Evolutionary conservation across 257 asterid species (phyloP).

Genomic region (Nicotiana otophora): DNA sequence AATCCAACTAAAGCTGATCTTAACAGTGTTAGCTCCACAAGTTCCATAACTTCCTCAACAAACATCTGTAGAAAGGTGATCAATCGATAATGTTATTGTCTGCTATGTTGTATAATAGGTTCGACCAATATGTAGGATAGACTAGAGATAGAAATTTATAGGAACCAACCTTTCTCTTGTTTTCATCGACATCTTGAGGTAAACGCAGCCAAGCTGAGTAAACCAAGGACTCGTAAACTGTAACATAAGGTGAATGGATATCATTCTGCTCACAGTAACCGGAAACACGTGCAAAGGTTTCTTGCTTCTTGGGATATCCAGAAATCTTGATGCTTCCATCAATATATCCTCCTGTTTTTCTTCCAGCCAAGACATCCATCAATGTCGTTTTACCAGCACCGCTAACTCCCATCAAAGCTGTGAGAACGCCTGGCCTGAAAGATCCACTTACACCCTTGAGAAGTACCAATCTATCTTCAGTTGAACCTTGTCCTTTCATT

Average conservation of each 20-base stretch:
- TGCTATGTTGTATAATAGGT: not conserved
- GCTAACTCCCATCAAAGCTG: slow-evolving; percentile 71
- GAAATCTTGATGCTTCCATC: slow-evolving; percentile 52
- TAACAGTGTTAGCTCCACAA: slow-evolving; percentile 45
- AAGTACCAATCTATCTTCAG: slow-evolving; percentile 46
- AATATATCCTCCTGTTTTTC: slow-evolving; percentile 62
- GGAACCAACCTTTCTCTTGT: slow-evolving; percentile 43
- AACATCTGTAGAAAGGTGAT: slow-evolving; percentile 33
- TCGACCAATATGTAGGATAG: not conserved
- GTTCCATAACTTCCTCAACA: slow-evolving; percentile 55
- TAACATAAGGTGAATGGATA: slow-evolving; percentile 61
- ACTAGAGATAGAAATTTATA: not conserved
- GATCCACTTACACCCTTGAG: slow-evolving; percentile 61
- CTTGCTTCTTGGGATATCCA: slow-evolving; percentile 57
- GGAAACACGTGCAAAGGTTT: slow-evolving; percentile 60
- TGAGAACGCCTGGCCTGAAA: slow-evolving; percentile 57
- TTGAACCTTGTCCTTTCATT: slow-evolving; percentile 49
- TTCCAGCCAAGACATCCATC: slow-evolving; percentile 68
- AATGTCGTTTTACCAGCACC: slow-evolving; percentile 79
- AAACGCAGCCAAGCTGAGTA: slow-evolving; percentile 66
- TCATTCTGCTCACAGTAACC: slow-evolving; percentile 73
- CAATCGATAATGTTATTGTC: not conserved
- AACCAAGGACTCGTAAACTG: slow-evolving; percentile 50
- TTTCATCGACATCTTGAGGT: slow-evolving; percentile 32
- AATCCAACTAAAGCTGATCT: slow-evolving; percentile 55